Percentiles rank a stretch among this genome's conserved stretches.
Conservation (phyloP, 1,284 basidiomycete species). For the Ganoderma sp. region DNA sequence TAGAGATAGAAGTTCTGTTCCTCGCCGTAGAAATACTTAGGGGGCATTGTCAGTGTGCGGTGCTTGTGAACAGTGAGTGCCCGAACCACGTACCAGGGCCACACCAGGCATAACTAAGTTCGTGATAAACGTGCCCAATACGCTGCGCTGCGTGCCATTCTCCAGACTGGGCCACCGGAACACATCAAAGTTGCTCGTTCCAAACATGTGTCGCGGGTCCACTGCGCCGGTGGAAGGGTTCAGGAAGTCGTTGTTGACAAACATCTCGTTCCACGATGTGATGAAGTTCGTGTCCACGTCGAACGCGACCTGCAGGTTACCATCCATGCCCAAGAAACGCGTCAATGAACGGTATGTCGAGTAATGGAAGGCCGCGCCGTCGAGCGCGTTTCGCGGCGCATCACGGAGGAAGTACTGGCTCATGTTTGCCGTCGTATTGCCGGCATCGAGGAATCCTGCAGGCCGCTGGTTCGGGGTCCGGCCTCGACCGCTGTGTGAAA, state of each 20-base stretch:
- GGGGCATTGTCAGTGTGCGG: constrained; percentile 13
- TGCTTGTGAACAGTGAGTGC: constrained; percentile 7
- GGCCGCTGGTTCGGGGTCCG: constrained; percentile 76
- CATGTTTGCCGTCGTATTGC: constrained; percentile 64
- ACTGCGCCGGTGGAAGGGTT: constrained; percentile 70
- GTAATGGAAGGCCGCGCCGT: constrained; percentile 88
- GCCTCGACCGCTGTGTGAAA: constrained; percentile 72
- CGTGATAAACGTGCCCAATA: constrained; percentile 78
- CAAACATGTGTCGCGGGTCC: constrained; percentile 89
- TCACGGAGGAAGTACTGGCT: constrained; percentile 82
- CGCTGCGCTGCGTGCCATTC: constrained; percentile 80
- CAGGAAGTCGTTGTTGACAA: constrained; percentile 84
- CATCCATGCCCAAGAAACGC: constrained; percentile 92
- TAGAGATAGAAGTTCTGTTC: constrained; percentile 87
- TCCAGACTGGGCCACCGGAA: constrained; percentile 90
- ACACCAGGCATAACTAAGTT: constrained; percentile 87
- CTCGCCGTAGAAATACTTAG: constrained; percentile 85
- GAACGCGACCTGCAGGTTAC: constrained; percentile 86
- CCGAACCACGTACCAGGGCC: constrained; percentile 59
- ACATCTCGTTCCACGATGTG: constrained; percentile 88
- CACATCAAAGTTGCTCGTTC: constrained; percentile 90
- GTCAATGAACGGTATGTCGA: constrained; percentile 85
- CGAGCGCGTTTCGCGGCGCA: constrained; percentile 65
- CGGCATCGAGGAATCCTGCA: constrained; percentile 67
- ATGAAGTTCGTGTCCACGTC: constrained; percentile 84